Conservation (phyloP, 495 filamentous ascomycete genomes). For the Annulohypoxylon moriforme region DNA sequence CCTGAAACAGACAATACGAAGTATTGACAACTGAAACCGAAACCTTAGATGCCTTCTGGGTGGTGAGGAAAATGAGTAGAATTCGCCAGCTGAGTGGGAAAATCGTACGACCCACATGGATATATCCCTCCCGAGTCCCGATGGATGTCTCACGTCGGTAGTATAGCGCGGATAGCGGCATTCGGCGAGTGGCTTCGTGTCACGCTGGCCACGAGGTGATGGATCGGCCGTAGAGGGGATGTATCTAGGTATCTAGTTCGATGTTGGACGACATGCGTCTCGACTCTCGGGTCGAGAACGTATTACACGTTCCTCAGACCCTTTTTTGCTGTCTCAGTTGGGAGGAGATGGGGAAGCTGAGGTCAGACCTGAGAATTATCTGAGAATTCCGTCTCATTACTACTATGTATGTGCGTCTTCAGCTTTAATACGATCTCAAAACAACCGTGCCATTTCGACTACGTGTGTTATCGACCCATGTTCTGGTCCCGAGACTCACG, state of each 20-base stretch:
- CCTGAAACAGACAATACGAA: constrained; percentile 13
- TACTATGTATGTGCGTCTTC: background rate
- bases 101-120: constrained; percentile 14
- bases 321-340: constrained; percentile 3
- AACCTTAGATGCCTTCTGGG: background rate
- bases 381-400: constrained; percentile 1
- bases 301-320: constrained; percentile 8
- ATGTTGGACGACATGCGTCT: constrained; percentile 10
- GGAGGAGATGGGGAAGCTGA: constrained; percentile 1
- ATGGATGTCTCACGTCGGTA: constrained; percentile 14
- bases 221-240: background rate
- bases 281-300: constrained; percentile 9
- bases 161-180: constrained; percentile 1
- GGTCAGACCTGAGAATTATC: constrained; percentile 9
- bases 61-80: background rate
- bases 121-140: constrained; percentile 10
- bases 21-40: constrained; percentile 13
- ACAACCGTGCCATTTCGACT: background rate
- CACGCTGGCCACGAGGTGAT: constrained; percentile 17
- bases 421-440: background rate
- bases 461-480: background rate
- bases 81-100: constrained; percentile 8
- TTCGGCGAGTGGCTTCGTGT: background rate
- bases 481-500: background rate
- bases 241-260: background rate